Conservation (phyloP, 805 yeast genomes). For the Cyberlindnera amylophila region DNA sequence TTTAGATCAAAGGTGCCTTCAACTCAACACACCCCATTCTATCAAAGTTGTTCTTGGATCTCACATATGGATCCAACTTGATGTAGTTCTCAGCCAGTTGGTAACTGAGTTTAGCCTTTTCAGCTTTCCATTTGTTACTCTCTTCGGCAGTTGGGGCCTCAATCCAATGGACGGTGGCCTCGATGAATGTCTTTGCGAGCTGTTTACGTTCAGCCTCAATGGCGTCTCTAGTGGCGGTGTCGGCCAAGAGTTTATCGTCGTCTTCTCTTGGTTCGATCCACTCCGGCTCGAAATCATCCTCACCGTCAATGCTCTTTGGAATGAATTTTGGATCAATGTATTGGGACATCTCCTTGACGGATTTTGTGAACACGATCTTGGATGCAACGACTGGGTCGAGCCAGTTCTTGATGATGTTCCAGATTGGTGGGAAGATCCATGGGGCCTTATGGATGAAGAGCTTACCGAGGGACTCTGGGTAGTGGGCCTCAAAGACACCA, state of each 20-base stretch:
- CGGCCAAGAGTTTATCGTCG: constrained; percentile 47
- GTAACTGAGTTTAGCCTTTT: constrained; percentile 49
- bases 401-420: constrained; percentile 93
- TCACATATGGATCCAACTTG: constrained; percentile 71
- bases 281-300: constrained; percentile 49
- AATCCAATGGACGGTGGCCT: constrained; percentile 76
- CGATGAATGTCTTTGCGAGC: constrained; percentile 50
- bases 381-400: constrained; percentile 94
- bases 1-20: neutral
- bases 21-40: constrained; percentile 47
- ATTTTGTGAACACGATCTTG: constrained; percentile 80
- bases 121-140: constrained; percentile 45
- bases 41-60: constrained; percentile 78
- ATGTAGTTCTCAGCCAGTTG: constrained; percentile 61
- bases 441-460: constrained; percentile 91
- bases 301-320: constrained; percentile 76
- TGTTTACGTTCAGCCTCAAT: constrained; percentile 51
- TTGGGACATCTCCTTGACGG: constrained; percentile 59
- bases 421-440: constrained; percentile 92
- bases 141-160: constrained; percentile 52
- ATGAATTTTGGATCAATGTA: constrained; percentile 57
- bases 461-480: constrained; percentile 88
- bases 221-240: constrained; percentile 41
- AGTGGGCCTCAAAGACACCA: constrained; percentile 89
- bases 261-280: constrained; percentile 60